Evolutionary conservation across 2,329 filamentous ascomycete genomes (phyloP).

Genomic region (Thelonectria discophora): DNA sequence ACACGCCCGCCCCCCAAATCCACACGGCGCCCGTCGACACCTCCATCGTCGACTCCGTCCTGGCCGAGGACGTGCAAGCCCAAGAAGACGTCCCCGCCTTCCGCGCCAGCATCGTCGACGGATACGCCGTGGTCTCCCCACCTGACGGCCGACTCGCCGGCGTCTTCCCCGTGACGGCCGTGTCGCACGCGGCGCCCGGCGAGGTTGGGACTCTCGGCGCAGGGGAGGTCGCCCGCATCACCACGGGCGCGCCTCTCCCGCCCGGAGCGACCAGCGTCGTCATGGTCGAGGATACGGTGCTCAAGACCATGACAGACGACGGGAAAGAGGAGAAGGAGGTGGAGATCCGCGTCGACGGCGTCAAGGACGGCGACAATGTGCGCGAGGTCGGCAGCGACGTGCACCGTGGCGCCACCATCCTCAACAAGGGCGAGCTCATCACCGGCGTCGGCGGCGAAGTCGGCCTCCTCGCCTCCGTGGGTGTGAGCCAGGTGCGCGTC

Average conservation of each 20-base stretch:
- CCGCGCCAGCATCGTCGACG: conserved; percentile 94
- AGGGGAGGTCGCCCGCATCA: conserved; percentile 88
- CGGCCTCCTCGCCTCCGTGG: conserved; percentile 86
- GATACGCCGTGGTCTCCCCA: conserved; percentile 83
- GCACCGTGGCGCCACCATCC: conserved; percentile 71
- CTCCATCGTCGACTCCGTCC: conserved; percentile 75
- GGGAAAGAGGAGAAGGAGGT: conserved; percentile 86
- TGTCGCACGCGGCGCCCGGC: conserved; percentile 85
- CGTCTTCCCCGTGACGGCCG: conserved; percentile 82
- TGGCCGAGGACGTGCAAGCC: conserved; percentile 85
- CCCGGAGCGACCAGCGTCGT: conserved; percentile 89
- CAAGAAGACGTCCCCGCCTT: conserved; percentile 90
- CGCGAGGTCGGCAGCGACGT: conserved; percentile 93
- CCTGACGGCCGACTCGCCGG: conserved; percentile 74
- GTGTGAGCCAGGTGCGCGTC: conserved; percentile 73
- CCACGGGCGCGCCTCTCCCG: conserved; percentile 91
- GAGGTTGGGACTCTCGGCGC: conserved; percentile 70
- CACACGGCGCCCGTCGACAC: conserved; percentile 69
- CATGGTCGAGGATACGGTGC: conserved; percentile 88
- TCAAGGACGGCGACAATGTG: conserved; percentile 85
- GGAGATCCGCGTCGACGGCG: conserved; percentile 81
- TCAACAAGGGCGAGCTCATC: conserved; percentile 82
- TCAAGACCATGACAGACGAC: conserved; percentile 80
- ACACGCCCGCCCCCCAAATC: conserved; percentile 72
- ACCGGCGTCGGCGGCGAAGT: conserved; percentile 90